Base-by-base conservation (phyloP, 2,329 filamentous ascomycete species). In the Colletotrichum destructivum region DNA sequence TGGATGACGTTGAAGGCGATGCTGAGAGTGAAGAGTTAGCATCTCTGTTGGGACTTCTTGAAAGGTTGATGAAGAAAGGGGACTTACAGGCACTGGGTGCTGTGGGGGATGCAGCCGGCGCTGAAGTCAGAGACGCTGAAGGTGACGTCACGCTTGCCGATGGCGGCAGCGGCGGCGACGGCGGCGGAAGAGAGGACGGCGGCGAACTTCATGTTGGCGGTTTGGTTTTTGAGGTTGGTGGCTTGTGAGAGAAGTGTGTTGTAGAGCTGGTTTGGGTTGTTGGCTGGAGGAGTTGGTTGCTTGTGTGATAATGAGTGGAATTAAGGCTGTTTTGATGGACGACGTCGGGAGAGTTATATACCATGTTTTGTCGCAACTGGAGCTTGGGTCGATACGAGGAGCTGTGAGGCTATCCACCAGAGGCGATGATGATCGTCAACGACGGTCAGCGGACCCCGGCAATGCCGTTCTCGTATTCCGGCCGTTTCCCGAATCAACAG, bases 71-170 rank as follows among this genome's bases (percentile, higher is more conserved):
- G 2, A 11, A 2, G 67, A 31, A 31, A 11, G 23, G 12, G 3
- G 8, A 68, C 77, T 73, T 75, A 79, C 75, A 54, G 66, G 77
- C 78, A 80, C 51, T 75, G 71, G 21, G 73, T 74, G 72, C 76
- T 75, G 75, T 80, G 79, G 23, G 74, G 73, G 35, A 78, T 71
- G 73, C 79, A 80, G 57, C 73, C 72, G 46, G 79, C 78, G 16
- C 49, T 72, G 74, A 80, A 79, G 16, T 74, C 66, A 44, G 76
- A 75, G 62, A 80, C 76, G 15, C 74, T 60, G 66, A 77, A 80
- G 62, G 76, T 72, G 49, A 72, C 70, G 63, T 75, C 66, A 42
- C 74, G 74, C 63, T 72, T 38, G 62, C 73, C 49, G 35, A 78
- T 71, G 31, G 77, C 77, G 21, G 75, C 68, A 42, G 75, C 75